Percentiles rank a stretch among this genome's conserved stretches.
These are phyloP conservation scores for Solanum pinnatisectum DNA, from an alignment of 257 asterid species.

Conservation along the genomic window DNA sequence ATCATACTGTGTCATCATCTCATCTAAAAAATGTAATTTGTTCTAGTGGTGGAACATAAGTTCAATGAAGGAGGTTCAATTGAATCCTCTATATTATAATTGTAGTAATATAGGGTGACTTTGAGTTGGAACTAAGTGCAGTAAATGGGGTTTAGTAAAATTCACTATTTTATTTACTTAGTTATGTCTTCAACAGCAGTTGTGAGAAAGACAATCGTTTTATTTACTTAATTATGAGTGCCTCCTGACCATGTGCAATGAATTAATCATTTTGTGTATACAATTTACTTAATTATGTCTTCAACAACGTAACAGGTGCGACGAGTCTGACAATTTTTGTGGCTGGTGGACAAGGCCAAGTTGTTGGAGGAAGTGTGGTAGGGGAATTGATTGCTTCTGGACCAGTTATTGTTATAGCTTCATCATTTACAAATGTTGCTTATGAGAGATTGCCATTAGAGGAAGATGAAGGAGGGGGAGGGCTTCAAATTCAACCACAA, in stretches of 20 bases:
- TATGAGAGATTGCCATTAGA: slow-evolving; percentile 10
- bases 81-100: background rate
- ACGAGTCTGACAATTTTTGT: slow-evolving; percentile 1
- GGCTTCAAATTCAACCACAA: background rate
- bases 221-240: background rate
- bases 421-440: slow-evolving; percentile 10
- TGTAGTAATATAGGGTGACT: too few species aligned
- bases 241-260: background rate
- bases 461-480: background rate
- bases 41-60: background rate
- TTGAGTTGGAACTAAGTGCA: too few species aligned
- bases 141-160: background rate
- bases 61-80: background rate
- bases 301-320: background rate
- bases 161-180: background rate
- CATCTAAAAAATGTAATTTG: background rate
- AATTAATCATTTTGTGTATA: background rate
- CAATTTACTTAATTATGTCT: too few species aligned
- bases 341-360: slow-evolving; percentile 11
- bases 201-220: background rate
- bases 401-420: slow-evolving; percentile 4
- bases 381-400: slow-evolving; percentile 7
- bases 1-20: background rate
- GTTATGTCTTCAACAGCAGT: background rate
- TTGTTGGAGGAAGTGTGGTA: slow-evolving; percentile 6